Evolutionary conservation across 768 basidiomycete genomes (phyloP).

Genomic region (Mycena polygramma): DNA sequence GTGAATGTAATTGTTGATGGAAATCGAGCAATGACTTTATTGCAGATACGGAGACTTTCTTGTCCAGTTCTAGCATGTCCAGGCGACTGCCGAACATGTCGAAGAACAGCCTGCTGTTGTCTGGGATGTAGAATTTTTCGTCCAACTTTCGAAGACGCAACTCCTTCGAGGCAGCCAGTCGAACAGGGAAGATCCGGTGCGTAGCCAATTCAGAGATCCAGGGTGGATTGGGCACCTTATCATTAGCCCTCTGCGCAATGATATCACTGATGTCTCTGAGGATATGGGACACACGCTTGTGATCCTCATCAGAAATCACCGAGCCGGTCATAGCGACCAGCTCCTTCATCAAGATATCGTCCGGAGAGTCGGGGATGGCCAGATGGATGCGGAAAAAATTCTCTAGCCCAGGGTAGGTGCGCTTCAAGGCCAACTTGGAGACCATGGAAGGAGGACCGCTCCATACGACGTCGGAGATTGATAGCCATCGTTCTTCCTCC

Average conservation of each 20-base stretch:
- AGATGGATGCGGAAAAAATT: constrained; percentile 16
- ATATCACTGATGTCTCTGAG: background rate
- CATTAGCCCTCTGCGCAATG: background rate
- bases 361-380: constrained; percentile 5
- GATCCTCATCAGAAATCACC: background rate
- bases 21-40: background rate
- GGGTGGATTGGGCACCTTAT: background rate
- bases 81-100: constrained; percentile 5
- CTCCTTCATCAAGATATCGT: constrained; percentile 21
- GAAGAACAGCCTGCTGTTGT: constrained; percentile 21
- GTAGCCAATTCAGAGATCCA: constrained; percentile 6
- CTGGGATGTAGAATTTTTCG: constrained; percentile 39
- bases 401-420: background rate
- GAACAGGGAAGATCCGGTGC: constrained; percentile 24
- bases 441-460: constrained; percentile 25
- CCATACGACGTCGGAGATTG: constrained; percentile 13
- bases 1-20: background rate
- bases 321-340: background rate
- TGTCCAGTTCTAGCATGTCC: constrained; percentile 11
- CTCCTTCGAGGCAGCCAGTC: background rate
- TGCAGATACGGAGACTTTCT: background rate
- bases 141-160: constrained; percentile 20
- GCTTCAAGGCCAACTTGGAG: constrained; percentile 16
- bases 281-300: constrained; percentile 8
- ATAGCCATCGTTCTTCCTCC: background rate